A percentile compares a stretch with the other conserved stretches of the same genome.
phyloP scores from a whole-genome alignment of 2,329 filamentous ascomycete species.

The Ceratocystis papillata region DNA sequence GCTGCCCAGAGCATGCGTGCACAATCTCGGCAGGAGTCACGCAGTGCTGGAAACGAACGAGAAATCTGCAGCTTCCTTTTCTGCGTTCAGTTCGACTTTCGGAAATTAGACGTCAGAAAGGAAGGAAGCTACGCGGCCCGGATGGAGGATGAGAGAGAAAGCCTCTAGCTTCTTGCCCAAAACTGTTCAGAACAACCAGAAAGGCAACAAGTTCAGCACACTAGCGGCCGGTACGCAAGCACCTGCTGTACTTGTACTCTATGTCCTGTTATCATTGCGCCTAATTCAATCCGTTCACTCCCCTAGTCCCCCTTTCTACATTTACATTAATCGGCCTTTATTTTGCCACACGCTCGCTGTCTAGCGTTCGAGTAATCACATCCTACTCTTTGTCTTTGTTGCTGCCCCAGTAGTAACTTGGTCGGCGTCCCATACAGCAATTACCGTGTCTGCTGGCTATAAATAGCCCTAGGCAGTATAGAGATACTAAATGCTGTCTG shows the following conservation, averaged over 20 bases:
- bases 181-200: not conserved
- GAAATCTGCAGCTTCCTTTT: not conserved
- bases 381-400: not conserved
- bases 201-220: not conserved
- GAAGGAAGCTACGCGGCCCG: constrained; percentile 8
- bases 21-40: not conserved
- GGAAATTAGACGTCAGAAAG: constrained; percentile 9
- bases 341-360: not conserved
- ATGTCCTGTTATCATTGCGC: too few species aligned
- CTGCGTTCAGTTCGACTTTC: not conserved
- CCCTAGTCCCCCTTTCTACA: not conserved
- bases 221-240: too few species aligned
- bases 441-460: too few species aligned
- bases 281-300: not conserved
- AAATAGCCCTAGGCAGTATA: too few species aligned
- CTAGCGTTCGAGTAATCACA: not conserved
- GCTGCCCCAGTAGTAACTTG: not conserved
- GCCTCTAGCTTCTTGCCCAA: not conserved
- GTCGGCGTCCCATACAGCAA: too few species aligned
- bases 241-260: not conserved
- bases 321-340: not conserved
- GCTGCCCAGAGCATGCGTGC: not conserved
- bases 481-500: too few species aligned
- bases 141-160: not conserved
- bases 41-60: not conserved